Conservation (phyloP, 192 early-diverging fungal genomes). For the Gaertneriomyces semiglobifer region DNA sequence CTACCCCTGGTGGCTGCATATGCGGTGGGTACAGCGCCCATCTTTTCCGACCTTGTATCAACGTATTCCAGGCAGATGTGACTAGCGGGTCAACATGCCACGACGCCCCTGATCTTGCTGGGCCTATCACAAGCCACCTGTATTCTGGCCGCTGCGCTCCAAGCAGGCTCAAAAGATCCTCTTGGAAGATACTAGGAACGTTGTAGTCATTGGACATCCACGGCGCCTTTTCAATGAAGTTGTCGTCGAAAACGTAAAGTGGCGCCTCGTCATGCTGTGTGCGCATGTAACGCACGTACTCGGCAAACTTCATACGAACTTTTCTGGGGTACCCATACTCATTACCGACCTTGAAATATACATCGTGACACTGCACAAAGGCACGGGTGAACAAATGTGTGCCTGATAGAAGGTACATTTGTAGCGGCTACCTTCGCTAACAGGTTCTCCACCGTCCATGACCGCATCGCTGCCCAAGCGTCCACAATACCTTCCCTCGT, state of each 20-base stretch:
- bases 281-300: conserved; percentile 29
- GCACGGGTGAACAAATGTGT: neutral
- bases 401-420: neutral
- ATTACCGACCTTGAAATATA: conserved; percentile 24
- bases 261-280: conserved; percentile 31
- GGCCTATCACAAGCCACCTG: conserved; percentile 35
- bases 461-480: conserved; percentile 10
- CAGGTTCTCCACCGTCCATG: conserved; percentile 18
- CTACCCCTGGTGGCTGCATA: conserved; percentile 23
- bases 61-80: conserved; percentile 28
- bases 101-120: conserved; percentile 30
- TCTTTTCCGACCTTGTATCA: conserved; percentile 14
- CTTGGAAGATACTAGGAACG: conserved; percentile 26
- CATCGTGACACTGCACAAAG: conserved; percentile 5
- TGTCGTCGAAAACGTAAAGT: conserved; percentile 33
- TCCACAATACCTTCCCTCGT: neutral
- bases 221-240: conserved; percentile 27
- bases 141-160: conserved; percentile 18
- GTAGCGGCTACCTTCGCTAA: conserved; percentile 6
- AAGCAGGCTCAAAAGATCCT: conserved; percentile 29
- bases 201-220: conserved; percentile 17
- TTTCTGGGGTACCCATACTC: conserved; percentile 24
- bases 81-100: conserved; percentile 31
- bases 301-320: conserved; percentile 26
- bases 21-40: conserved; percentile 37